These are phyloP conservation scores for Petunia hybrid DNA, from an alignment of 305 asterid genomes.

Conservation along the genomic window DNA sequence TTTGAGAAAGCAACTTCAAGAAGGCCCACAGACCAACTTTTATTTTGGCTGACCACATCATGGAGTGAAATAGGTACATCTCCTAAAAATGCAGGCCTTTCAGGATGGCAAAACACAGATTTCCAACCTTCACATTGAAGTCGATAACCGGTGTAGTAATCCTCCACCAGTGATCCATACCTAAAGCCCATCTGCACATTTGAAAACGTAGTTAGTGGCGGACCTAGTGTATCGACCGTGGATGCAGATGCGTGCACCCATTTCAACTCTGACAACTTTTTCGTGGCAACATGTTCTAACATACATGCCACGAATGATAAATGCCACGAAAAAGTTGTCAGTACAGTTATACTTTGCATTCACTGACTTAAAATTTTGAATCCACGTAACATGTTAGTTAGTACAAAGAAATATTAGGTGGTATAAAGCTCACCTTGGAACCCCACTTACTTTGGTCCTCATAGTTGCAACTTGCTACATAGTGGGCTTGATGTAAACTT, in stretches of 20 bases:
- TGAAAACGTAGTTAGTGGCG: neutral
- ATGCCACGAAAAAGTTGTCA: neutral
- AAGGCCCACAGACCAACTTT: conserved; percentile 79
- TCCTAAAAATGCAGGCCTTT: conserved; percentile 82
- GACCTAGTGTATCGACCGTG: neutral
- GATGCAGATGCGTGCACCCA: neutral
- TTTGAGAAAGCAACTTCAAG: conserved; percentile 71
- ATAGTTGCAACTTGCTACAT: conserved; percentile 62
- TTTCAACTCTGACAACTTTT: neutral
- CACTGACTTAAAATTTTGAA: neutral
- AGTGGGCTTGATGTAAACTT: conserved; percentile 53
- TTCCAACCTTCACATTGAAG: conserved; percentile 90
- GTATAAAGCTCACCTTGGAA: conserved; percentile 55
- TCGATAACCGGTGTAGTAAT: conserved; percentile 73
- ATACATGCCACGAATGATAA: neutral
- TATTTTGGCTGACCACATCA: conserved; percentile 67
- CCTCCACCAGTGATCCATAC: conserved; percentile 89
- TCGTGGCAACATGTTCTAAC: neutral
- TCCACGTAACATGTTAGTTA: too few relatives aligned
- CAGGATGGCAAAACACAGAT: conserved; percentile 68
- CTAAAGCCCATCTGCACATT: conserved; percentile 66
- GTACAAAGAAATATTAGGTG: too few relatives aligned
- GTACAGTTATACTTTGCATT: neutral
- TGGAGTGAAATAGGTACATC: conserved; percentile 65
- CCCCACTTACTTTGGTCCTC: conserved; percentile 75